Evolutionary conservation across 371 early-diverging fungal genomes (phyloP), one percentile per base, ranked within the genome.

Genomic region (Phascolomyces articulosus): DNA sequence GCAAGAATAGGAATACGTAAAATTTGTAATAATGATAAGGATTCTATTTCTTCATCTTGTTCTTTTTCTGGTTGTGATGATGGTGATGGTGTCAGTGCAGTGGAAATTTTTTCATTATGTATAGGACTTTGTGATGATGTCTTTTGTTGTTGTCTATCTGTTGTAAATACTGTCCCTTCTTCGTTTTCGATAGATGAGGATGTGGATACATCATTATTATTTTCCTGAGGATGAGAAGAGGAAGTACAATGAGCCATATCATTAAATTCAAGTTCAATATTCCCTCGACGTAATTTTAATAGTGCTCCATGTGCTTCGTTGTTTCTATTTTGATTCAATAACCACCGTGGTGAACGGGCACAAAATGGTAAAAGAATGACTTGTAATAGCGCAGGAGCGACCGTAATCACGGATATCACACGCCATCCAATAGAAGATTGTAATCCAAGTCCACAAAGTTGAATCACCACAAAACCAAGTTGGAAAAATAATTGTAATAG

Each of bases 401-500:
- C 81, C 27, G 87, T 88, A 63, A 88, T 71, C 8, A 83, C 77
- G 15, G 88, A 72, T 41, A 87, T 73, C 21, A 90, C 63, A 62
- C 91, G 83, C 92, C 93, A 91, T 53, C 85, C 86, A 8, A 91
- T 82, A 13, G 83, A 75, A 53, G 76, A 71, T 21, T 75, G 76
- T 63, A 88, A 77, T 20, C 83, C 84, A 51, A 90, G 70, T 31
- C 87, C 84, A 61, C 87, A 72, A 15, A 79, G 60, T 59, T 90
- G 84, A 54, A 89, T 83, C 13, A 90, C 53, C 58, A 94, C 68
- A 65, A 93, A 85, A 49, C 95, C 96, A 51, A 89, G 58, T 20
- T 92, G 87, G 49, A 91, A 72, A 20, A 92, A 87, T 56, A 95
- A 79, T 74, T 95, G 95, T 63, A 94, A 86, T 53, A 88, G 74